phyloP scores from a whole-genome alignment of 2,329 filamentous ascomycete genomes.

The Cercospora sp. region DNA sequence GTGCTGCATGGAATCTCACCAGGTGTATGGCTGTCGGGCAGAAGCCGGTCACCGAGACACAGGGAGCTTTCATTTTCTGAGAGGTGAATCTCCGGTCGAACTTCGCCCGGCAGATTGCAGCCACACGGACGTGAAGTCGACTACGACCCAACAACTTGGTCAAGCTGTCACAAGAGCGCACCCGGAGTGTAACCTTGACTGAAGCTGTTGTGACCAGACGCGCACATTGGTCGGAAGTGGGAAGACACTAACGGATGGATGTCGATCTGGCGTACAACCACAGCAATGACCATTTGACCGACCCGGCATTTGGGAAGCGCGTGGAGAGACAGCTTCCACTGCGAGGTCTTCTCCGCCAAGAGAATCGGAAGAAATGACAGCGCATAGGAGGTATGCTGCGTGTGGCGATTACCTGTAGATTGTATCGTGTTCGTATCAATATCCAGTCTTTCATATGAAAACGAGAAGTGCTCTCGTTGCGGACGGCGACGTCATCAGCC shows the following conservation, averaged over 20 bases:
- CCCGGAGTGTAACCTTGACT: slow-evolving; percentile 12
- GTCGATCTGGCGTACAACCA: slow-evolving; percentile 15
- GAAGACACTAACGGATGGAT: slow-evolving; percentile 3
- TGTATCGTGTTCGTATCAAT: not conserved
- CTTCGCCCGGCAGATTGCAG: not conserved
- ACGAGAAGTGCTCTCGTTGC: not conserved
- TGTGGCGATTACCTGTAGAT: not conserved
- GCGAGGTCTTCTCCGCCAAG: not conserved
- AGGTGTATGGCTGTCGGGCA: slow-evolving; percentile 28
- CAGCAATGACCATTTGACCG: slow-evolving; percentile 7
- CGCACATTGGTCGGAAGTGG: not conserved
- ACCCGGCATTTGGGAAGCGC: not conserved
- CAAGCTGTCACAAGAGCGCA: not conserved
- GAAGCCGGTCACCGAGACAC: slow-evolving; percentile 19
- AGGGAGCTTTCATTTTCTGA: slow-evolving; percentile 17
- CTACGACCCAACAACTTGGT: not conserved
- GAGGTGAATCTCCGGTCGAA: not conserved
- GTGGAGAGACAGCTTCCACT: not conserved
- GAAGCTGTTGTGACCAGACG: not conserved
- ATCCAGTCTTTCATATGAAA: not conserved
- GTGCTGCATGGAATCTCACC: slow-evolving; percentile 30
- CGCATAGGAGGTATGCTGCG: not conserved
- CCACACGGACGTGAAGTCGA: not conserved
- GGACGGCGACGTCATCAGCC: not conserved
- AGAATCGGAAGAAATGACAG: not conserved